These are phyloP conservation scores for Apiospora kogelbergensis DNA, from an alignment of 2,329 filamentous ascomycete genomes.

Conservation along the genomic window DNA sequence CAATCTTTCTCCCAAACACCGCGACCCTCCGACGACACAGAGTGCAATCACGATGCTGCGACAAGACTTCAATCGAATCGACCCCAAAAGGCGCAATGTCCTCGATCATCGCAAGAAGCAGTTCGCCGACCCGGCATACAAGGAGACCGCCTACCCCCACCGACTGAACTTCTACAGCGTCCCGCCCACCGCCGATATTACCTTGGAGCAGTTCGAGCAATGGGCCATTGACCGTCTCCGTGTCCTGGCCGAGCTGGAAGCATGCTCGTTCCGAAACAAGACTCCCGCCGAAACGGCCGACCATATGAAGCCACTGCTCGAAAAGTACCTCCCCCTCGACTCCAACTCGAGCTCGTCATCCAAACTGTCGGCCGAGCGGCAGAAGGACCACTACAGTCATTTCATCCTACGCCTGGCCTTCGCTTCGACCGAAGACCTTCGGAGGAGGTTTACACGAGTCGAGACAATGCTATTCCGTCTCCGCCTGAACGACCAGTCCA, in stretches of 20 bases:
- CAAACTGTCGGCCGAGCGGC: conserved; percentile 69
- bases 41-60: conserved; percentile 25
- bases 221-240: conserved; percentile 94
- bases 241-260: conserved; percentile 84
- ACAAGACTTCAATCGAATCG: conserved; percentile 47
- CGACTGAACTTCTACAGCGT: conserved; percentile 89
- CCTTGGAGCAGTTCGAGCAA: conserved; percentile 95
- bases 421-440: conserved; percentile 84
- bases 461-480: conserved; percentile 89
- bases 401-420: conserved; percentile 96
- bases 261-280: conserved; percentile 93
- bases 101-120: conserved; percentile 83
- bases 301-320: conserved; percentile 83
- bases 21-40: background rate
- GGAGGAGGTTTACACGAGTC: conserved; percentile 79
- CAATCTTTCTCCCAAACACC: background rate
- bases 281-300: conserved; percentile 75
- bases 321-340: conserved; percentile 55
- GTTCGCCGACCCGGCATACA: conserved; percentile 75
- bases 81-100: conserved; percentile 72
- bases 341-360: conserved; percentile 32
- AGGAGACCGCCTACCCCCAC: conserved; percentile 76
- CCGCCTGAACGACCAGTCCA: conserved; percentile 75
- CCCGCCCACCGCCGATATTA: conserved; percentile 90
- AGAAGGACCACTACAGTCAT: conserved; percentile 96